A percentile compares a stretch with the other conserved stretches of the same genome.
Evolutionary conservation across 306 rosid species (phyloP).

Genomic region (Corylus americana): DNA sequence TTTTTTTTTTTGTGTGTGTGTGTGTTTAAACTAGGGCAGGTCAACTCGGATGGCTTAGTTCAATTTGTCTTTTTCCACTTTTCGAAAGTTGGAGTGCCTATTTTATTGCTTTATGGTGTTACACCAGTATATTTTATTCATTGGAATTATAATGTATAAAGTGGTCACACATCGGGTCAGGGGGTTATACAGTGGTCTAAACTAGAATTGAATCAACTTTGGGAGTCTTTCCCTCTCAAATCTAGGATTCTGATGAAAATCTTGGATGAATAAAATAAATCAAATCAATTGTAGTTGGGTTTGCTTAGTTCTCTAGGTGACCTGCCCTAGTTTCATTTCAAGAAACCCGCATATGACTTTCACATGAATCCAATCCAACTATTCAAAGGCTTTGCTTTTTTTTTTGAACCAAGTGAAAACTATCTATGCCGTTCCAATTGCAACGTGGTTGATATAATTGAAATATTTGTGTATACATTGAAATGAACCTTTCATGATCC

Average conservation of each 20-base stretch:
- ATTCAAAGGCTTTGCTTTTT: background rate
- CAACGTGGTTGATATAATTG: too few species aligned
- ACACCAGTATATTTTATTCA: too few species aligned
- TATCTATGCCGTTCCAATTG: background rate
- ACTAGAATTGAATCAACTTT: background rate
- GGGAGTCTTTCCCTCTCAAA: background rate
- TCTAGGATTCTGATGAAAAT: background rate
- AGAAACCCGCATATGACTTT: background rate
- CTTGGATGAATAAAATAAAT: background rate
- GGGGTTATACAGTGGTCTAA: background rate
- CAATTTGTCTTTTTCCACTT: too few species aligned
- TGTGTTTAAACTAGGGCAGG: background rate
- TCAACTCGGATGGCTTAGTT: background rate
- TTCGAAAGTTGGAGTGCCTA: background rate
- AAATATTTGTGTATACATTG: background rate
- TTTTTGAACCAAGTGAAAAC: background rate
- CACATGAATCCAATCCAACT: background rate
- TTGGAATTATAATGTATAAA: too few species aligned
- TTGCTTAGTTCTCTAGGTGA: background rate
- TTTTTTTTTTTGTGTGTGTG: background rate
- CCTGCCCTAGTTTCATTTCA: background rate
- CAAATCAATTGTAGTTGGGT: background rate
- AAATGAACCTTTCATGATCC: background rate
- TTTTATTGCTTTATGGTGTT: too few species aligned
- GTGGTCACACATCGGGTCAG: too few species aligned